Evolutionary conservation across 352 stramenopile species (phyloP), one percentile per base, ranked within the genome.

Genomic region (Discostella stelligera): DNA sequence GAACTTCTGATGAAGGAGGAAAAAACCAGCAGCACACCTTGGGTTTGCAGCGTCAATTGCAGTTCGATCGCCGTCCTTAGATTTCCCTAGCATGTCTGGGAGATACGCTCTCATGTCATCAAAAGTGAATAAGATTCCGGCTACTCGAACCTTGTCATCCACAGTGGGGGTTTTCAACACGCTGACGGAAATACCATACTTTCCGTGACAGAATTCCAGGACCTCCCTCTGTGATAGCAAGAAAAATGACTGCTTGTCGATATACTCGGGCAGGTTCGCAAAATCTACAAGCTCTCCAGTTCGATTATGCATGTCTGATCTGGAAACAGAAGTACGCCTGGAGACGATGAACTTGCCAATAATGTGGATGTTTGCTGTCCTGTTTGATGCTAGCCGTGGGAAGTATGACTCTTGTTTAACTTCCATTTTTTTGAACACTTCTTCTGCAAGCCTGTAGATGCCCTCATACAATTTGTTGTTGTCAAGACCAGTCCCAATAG

Each of bases 1-100:
- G 48, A 55, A 55, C 48, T 55, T 55, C 23, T 55, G 48, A 55
- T 55, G 48, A 55, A 55, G 48, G 0, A 27, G 48, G 13, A 55
- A 27, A 21, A 55, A 55, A 27, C 48, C 48, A 20, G 48, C 48
- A 55, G 6, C 23, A 18, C 23, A 27, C 48, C 48, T 55, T 27
- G 16, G 16, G 23, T 21, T 18, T 18, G 48, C 8, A 27, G 48
- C 48, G 23, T 55, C 48, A 11, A 55, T 55, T 20, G 48, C 48
- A 55, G 16, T 21, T 21, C 48, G 7, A 55, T 55, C 48, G 16
- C 48, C 48, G 16, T 21, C 48, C 13, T 55, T 55, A 27, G 48
- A 55, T 55, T 55, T 55, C 9, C 48, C 48, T 55, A 55, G 23
- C 48, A 55, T 55, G 23, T 55, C 48, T 55, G 8, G 48, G 16